Evolutionary conservation across 345 rosid genomes (phyloP), one percentile per base, ranked within the genome.

Genomic region (Viola odorata): DNA sequence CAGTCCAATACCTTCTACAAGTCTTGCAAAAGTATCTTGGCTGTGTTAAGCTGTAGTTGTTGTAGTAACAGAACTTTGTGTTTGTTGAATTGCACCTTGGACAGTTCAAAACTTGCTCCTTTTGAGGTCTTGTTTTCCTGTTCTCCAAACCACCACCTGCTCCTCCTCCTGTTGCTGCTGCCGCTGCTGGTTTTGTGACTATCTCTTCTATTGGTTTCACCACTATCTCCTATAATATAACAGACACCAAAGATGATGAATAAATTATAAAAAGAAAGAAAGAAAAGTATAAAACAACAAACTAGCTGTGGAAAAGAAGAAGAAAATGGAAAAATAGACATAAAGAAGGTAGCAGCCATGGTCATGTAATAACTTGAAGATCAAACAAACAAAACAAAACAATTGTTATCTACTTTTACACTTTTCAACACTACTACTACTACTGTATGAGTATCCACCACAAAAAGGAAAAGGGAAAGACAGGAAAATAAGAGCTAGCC

Each of bases 1-100:
- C 95, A 37, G 99, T 94, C 99, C 99, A 94, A 57, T 94, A 94
- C 82, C 99, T 88, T 80, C 91, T 78, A 69, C 99, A 94, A 60
- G 92, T 82, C 87, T 94, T 94, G 76, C 99, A 94, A 54, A 88
- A 86, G 80, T 86, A 94, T 66, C 99, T 84, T 15, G 99, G 99
- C 40, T 94, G 99, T 12, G 97, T 85, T 73, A 94, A 87, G 60
- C 99, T 94, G 81, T 94, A 94, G 72, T 94, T 94, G 87, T 94
- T 94, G 78, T 94, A 94, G 74, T 94, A 94, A 70, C 99, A 94
- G 76, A 94, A 94, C 71, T 94, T 94, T 61, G 99, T 94, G 85
- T 90, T 88, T 23, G 80, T 78, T 49, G 99, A 94, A 76, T 86
- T 90, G 82, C 97, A 94, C 79, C 99, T 81, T 39, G 99, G 99